phyloP scores from a whole-genome alignment of 768 basidiomycete species.

The Symmetrospora coprosmae region DNA sequence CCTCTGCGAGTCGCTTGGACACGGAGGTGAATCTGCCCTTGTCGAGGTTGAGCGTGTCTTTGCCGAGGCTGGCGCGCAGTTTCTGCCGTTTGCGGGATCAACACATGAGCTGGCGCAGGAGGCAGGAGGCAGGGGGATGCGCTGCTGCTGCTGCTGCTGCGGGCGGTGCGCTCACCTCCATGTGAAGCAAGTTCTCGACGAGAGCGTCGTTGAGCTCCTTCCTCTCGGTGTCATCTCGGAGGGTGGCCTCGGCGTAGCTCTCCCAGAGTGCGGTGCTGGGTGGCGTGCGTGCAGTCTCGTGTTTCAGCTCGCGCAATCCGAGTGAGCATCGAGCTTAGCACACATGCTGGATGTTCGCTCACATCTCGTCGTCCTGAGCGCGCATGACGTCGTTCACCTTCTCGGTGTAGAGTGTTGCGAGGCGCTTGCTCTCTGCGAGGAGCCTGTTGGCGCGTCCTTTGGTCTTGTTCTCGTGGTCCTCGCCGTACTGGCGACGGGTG shows the following conservation, averaged over 20 bases:
- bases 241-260: background rate
- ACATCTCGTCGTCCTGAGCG: background rate
- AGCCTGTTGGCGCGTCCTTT: background rate
- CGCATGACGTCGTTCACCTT: background rate
- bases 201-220: background rate
- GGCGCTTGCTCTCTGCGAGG: background rate
- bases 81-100: no score
- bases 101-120: background rate
- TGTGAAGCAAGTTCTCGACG: background rate
- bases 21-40: background rate
- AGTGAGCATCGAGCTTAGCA: background rate
- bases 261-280: background rate
- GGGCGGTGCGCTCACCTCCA: conserved; percentile 14
- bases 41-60: background rate
- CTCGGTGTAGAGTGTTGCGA: background rate
- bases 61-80: background rate
- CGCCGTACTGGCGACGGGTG: background rate
- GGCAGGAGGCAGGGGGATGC: background rate
- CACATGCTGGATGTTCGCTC: no score
- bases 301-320: background rate
- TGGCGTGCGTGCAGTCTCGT: background rate
- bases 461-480: background rate
- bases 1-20: background rate
- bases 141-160: background rate
- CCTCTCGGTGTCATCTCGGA: background rate